These are phyloP conservation scores for Podospora didyma DNA, from an alignment of 495 filamentous ascomycete species.

Conservation along the genomic window DNA sequence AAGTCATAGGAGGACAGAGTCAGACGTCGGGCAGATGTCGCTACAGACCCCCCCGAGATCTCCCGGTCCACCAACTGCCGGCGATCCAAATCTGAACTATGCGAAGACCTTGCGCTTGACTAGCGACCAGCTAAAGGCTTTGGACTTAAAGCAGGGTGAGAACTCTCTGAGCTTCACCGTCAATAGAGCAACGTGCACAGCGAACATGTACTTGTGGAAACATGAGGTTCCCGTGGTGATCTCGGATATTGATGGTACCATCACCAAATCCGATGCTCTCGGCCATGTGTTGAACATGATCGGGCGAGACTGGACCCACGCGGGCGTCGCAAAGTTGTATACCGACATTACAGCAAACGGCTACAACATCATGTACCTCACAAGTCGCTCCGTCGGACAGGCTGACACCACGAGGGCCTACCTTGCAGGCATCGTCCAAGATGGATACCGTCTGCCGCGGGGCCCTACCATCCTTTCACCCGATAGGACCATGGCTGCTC, in stretches of 20 bases:
- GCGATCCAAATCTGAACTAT: conserved; percentile 77
- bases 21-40: conserved; percentile 62
- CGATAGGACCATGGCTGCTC: conserved; percentile 92
- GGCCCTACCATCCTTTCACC: conserved; percentile 94
- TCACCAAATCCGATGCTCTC: conserved; percentile 96
- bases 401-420: conserved; percentile 89
- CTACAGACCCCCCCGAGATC: conserved; percentile 75
- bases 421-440: conserved; percentile 83
- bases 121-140: conserved; percentile 86
- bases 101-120: conserved; percentile 97
- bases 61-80: conserved; percentile 54
- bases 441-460: conserved; percentile 78
- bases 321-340: conserved; percentile 94
- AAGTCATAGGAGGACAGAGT: conserved; percentile 53
- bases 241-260: conserved; percentile 97
- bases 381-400: conserved; percentile 88
- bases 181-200: conserved; percentile 86
- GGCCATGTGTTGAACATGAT: conserved; percentile 99
- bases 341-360: conserved; percentile 93
- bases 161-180: conserved; percentile 96
- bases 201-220: conserved; percentile 89
- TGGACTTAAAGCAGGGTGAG: conserved; percentile 75
- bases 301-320: conserved; percentile 96
- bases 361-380: conserved; percentile 98
- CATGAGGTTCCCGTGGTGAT: conserved; percentile 90